Base-by-base conservation (phyloP, 345 rosid genomes). In the Hypericum androsaemum region DNA sequence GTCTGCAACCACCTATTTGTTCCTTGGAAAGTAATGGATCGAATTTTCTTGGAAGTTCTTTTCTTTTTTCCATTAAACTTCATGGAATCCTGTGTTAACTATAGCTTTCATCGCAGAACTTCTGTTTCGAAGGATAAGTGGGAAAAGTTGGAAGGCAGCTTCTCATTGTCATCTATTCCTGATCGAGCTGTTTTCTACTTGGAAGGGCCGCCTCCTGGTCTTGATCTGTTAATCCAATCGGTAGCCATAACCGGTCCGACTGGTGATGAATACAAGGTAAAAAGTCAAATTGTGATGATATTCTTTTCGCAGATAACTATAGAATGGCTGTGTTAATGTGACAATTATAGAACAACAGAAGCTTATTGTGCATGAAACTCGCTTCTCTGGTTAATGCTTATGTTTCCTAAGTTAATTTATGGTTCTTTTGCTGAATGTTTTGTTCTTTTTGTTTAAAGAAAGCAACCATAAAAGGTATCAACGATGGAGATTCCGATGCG, bases 171-270 rank as follows among this genome's bases (percentile, higher is more conserved):
- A 56, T 65, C 79, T 49, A 60, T 71, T 62, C 88, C 88, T 53
- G 79, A 77, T 51, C 73, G 77, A 32, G 82, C 69, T 55, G 64
- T 92, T 10, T 88, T 92, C 63, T 92, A 81, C 71, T 58, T 92
- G 55, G 98, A 92, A 78, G 98, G 98, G 47, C 95, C 95, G 44
- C 68, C 89, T 58, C 82, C 95, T 58, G 95, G 96, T 16, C 58
- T 81, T 15, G 92, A 92, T 66, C 65, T 92, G 37, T 83, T 83
- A 50, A 68, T 92, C 51, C 67, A 75, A 64, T 88, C 94, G 0
- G 95, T 83, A 52, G 67, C 60, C 53, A 79, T 88, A 47, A 64
- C 74, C 44, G 75, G 79, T 66, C 54, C 79, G 56, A 66, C 59
- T 64, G 73, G 68, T 39, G 55, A 56, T 61, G 67, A 59, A 12